Evolutionary conservation across 495 filamentous ascomycete genomes (phyloP), one percentile per base, ranked within the genome.

Genomic region (Platismatia glauca): DNA sequence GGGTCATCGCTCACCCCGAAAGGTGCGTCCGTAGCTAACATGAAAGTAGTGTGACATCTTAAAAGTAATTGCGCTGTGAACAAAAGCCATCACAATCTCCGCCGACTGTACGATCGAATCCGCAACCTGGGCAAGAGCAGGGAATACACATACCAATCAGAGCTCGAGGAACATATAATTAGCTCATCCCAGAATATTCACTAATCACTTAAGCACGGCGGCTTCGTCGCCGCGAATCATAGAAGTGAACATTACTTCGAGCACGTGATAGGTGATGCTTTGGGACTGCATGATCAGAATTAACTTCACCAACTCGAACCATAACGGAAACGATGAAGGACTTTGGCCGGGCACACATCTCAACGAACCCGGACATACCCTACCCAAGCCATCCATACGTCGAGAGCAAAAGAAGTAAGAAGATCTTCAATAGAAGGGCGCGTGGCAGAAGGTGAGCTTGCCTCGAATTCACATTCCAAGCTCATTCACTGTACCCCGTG

Each of bases 391-490:
- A 57, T 46, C 43, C 43, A 7, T 35, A 52, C 44, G 24, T 50
- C 53, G 37, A 39, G n/a, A 48, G 38, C 41, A 39, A 35, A 18
- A 44, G 34, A 43, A 43, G 38, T 27, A 11, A 33, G 48, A 56
- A 58, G 44, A 62, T 52, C 52, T 20, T 34, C 20, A 39, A 34
- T n/a, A 56, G 12, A 18, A 67, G 43, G 57, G 52, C 61, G 61
- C 41, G 61, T 53, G 61, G 65, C 50, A 67, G 60, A 67, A 61
- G 61, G 65, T 67, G 64, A 64, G 65, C 18, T 61, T 56, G n/a
- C 15, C 37, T 20, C 1, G 27, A 39, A 4, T 43, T 56, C 48
- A 55, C 55, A 33, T 31, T 43, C 3, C 41, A 55, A 22, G 24
- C 37, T 55, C 29, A 22, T 61, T 61, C 41, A 43, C 59, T 41